Conservation (phyloP, 2,329 filamentous ascomycete species). For the Cadophora sp. region DNA sequence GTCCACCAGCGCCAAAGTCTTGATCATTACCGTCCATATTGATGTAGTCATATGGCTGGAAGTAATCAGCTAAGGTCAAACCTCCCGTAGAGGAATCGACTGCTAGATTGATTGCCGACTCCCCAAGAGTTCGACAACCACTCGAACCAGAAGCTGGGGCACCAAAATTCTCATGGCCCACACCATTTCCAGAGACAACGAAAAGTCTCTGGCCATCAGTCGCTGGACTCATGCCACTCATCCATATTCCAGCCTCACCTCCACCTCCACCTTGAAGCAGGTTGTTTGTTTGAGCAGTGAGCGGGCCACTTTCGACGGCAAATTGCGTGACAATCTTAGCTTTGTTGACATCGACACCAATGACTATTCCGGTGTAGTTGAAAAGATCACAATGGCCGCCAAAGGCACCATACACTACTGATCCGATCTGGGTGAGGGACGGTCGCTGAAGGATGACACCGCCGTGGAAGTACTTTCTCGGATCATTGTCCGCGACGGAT, state of each 20-base stretch:
- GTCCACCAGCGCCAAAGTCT: slow-evolving; percentile 48
- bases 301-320: slow-evolving; percentile 49
- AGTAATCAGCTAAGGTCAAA: slow-evolving; percentile 48
- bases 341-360: slow-evolving; percentile 54
- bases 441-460: slow-evolving; percentile 60
- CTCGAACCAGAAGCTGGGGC: slow-evolving; percentile 44
- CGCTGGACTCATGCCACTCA: slow-evolving; percentile 45
- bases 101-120: slow-evolving; percentile 53
- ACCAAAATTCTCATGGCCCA: slow-evolving; percentile 44
- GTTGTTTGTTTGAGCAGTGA: slow-evolving; percentile 40
- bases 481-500: slow-evolving; percentile 23
- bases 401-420: slow-evolving; percentile 58
- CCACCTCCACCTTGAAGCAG: slow-evolving; percentile 42
- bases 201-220: slow-evolving; percentile 44
- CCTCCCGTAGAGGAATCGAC: slow-evolving; percentile 39
- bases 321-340: slow-evolving; percentile 46
- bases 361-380: slow-evolving; percentile 60
- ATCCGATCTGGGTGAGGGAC: slow-evolving; percentile 52
- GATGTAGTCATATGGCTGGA: slow-evolving; percentile 50
- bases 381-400: slow-evolving; percentile 62
- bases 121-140: slow-evolving; percentile 48
- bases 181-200: slow-evolving; percentile 44
- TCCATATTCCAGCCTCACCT: slow-evolving; percentile 48
- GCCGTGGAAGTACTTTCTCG: slow-evolving; percentile 52
- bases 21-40: slow-evolving; percentile 48